Conservation (phyloP, 495 filamentous ascomycete species). For the Neurospora sp. region DNA sequence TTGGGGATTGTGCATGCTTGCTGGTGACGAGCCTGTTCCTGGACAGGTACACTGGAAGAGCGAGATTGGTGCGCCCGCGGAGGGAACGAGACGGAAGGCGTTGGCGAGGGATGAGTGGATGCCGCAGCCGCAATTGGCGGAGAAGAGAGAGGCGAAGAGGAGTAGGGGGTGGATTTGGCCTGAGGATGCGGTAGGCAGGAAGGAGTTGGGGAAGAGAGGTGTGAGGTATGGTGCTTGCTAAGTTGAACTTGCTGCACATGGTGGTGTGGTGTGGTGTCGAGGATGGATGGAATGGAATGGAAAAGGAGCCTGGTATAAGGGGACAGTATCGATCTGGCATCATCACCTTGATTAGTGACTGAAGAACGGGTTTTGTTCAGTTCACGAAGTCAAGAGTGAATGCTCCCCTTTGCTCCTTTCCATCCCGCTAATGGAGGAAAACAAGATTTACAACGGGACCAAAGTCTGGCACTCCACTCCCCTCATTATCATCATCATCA, state of each 20-base stretch:
- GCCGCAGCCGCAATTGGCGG: constrained; percentile 68
- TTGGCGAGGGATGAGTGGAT: constrained; percentile 76
- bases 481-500: background rate
- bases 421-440: background rate
- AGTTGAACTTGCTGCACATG: background rate
- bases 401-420: background rate
- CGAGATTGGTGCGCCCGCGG: constrained; percentile 74
- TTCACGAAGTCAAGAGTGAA: background rate
- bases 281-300: background rate
- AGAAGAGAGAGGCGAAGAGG: constrained; percentile 76
- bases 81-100: constrained; percentile 62
- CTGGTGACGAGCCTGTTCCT: constrained; percentile 58
- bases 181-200: constrained; percentile 50
- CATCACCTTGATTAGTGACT: background rate
- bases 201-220: constrained; percentile 47
- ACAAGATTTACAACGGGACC: background rate
- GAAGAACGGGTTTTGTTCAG: background rate
- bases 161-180: constrained; percentile 78
- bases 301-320: background rate
- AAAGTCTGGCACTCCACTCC: background rate
- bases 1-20: constrained; percentile 63
- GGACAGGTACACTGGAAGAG: constrained; percentile 59
- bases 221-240: constrained; percentile 40
- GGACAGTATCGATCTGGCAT: background rate
- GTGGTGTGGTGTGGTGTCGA: background rate